These are phyloP conservation scores for Drechslerella dactyloides DNA, from an alignment of 2,329 filamentous ascomycete genomes.

Conservation along the genomic window DNA sequence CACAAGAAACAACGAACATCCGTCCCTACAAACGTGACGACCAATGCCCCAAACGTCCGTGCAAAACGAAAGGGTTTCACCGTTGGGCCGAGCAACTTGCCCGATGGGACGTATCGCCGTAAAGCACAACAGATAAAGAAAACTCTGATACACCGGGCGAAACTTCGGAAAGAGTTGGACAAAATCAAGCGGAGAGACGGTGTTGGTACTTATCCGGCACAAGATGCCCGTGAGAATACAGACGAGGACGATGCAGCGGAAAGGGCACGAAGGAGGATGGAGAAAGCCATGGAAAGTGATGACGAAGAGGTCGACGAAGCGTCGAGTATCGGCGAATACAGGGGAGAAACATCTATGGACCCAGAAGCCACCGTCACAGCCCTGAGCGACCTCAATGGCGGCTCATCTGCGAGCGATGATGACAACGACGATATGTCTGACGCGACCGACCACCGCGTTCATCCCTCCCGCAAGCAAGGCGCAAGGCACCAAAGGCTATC, in stretches of 20 bases:
- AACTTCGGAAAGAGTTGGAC: conserved; percentile 88
- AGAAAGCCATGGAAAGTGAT: conserved; percentile 53
- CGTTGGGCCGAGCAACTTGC: conserved; percentile 86
- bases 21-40: conserved; percentile 58
- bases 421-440: conserved; percentile 21
- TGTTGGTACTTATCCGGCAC: conserved; percentile 56
- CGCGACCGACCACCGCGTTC: conserved; percentile 33
- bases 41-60: conserved; percentile 57
- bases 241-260: conserved; percentile 52
- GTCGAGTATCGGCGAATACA: conserved; percentile 52
- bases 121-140: conserved; percentile 91
- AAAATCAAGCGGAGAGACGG: conserved; percentile 76
- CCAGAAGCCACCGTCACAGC: conserved; percentile 26
- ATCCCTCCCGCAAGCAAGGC: conserved; percentile 38
- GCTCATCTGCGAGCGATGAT: conserved; percentile 12
- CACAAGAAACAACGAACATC: conserved; percentile 22
- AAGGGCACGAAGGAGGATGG: conserved; percentile 53
- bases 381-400: conserved; percentile 3
- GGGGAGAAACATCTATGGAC: conserved; percentile 24
- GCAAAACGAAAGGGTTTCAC: conserved; percentile 74
- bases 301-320: conserved; percentile 50
- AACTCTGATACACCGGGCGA: conserved; percentile 86
- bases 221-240: conserved; percentile 50
- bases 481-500: conserved; percentile 55
- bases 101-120: conserved; percentile 84